These are phyloP conservation scores for Lachnellula willkommii DNA, from an alignment of 2,329 filamentous ascomycete species.

Conservation along the genomic window DNA sequence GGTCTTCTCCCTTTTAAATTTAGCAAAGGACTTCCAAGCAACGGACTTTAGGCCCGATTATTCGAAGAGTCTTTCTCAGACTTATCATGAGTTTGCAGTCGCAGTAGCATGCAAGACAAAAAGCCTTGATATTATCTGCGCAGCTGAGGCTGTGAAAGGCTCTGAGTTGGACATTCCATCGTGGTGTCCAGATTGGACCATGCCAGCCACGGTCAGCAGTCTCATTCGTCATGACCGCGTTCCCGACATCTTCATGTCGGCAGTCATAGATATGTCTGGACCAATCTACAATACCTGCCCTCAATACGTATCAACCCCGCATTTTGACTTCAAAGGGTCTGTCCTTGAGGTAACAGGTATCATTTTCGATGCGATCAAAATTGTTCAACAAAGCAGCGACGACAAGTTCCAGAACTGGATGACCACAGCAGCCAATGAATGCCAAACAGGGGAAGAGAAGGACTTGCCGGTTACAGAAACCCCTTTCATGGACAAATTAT, in stretches of 20 bases:
- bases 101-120: conserved; percentile 5
- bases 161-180: conserved; percentile 1
- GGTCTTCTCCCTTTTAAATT: conserved; percentile 7
- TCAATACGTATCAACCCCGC: background rate
- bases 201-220: conserved; percentile 3
- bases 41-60: conserved; percentile 6
- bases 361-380: conserved; percentile 4
- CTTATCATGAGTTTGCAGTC: conserved; percentile 2
- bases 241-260: conserved; percentile 5
- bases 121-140: conserved; percentile 10
- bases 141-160: background rate
- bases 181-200: conserved; percentile 12
- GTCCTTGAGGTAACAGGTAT: conserved; percentile 6
- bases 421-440: background rate
- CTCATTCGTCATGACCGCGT: conserved; percentile 5
- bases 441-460: background rate
- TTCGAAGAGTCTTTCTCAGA: background rate
- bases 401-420: background rate
- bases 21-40: conserved; percentile 6
- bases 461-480: background rate
- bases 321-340: background rate
- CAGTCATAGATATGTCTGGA: conserved; percentile 1
- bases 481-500: background rate
- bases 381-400: background rate
- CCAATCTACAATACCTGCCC: conserved; percentile 2